Conservation (phyloP, 352 stramenopile genomes). For the Phytophthora ohioensis region DNA sequence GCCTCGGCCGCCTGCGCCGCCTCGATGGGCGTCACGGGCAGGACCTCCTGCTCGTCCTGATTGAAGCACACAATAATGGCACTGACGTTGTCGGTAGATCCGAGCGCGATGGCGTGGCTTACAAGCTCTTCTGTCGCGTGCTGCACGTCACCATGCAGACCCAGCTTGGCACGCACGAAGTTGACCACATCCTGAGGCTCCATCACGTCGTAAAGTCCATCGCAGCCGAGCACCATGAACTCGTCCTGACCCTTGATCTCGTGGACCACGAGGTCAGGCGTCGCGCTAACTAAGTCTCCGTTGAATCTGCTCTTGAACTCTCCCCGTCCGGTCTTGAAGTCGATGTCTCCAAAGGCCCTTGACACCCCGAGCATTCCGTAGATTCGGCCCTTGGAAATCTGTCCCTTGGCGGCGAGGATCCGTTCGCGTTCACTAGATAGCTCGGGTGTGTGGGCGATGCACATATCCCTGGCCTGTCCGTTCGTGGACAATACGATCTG, state of each 20-base stretch:
- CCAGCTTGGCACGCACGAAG: conserved; percentile 80
- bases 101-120: conserved; percentile 80
- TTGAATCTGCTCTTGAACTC: conserved; percentile 87
- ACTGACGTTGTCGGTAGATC: conserved; percentile 87
- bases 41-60: conserved; percentile 51
- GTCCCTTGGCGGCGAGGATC: conserved; percentile 84
- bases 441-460: conserved; percentile 73
- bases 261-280: conserved; percentile 71
- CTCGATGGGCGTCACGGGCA: conserved; percentile 47
- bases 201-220: conserved; percentile 91
- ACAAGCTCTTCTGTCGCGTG: conserved; percentile 86
- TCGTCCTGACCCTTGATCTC: conserved; percentile 68
- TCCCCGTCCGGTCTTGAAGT: conserved; percentile 87
- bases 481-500: conserved; percentile 78
- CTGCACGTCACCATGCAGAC: conserved; percentile 75
- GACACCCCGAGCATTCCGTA: conserved; percentile 87
- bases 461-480: conserved; percentile 66
- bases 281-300: conserved; percentile 79
- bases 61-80: conserved; percentile 85
- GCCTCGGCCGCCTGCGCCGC: conserved; percentile 40
- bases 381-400: conserved; percentile 86
- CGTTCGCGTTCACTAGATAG: conserved; percentile 75
- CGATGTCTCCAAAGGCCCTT: conserved; percentile 85
- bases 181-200: conserved; percentile 81
- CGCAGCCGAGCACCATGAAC: conserved; percentile 85